Conservation (phyloP, 208 protist species). For the Leishmania lainsoni region DNA sequence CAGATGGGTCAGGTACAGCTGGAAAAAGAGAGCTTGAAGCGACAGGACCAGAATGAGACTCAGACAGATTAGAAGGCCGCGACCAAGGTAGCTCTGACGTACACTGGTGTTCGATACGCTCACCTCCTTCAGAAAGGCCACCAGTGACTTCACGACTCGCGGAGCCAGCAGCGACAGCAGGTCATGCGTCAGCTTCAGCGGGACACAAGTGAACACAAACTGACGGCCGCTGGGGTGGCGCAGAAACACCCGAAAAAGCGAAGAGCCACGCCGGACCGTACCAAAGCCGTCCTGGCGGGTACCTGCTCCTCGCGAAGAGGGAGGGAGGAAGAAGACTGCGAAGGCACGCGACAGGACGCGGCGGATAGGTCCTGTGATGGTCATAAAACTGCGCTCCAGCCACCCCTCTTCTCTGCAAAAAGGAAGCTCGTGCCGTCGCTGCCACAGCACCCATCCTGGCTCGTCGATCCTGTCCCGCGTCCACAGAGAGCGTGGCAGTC, state of each 20-base stretch:
- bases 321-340: conserved; percentile 45
- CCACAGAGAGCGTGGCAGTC: conserved; percentile 39
- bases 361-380: conserved; percentile 44
- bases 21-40: conserved; percentile 63
- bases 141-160: conserved; percentile 49
- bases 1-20: conserved; percentile 71
- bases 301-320: conserved; percentile 1
- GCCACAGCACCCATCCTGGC: conserved; percentile 57
- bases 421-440: conserved; percentile 31
- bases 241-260: conserved; percentile 68
- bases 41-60: conserved; percentile 49
- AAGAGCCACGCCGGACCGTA: conserved; percentile 1
- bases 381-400: conserved; percentile 28
- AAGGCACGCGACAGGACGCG: conserved; percentile 38
- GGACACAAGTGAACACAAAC: conserved; percentile 66
- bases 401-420: conserved; percentile 17
- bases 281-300: neutral
- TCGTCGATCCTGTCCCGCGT: conserved; percentile 41
- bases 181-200: conserved; percentile 66
- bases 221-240: conserved; percentile 61
- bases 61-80: conserved; percentile 49
- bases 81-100: conserved; percentile 32
- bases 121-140: conserved; percentile 57
- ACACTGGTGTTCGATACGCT: conserved; percentile 23
- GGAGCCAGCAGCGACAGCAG: conserved; percentile 49